phyloP scores from a whole-genome alignment of 805 yeast genomes.

The Yamadazyma takamatsuzukensis region DNA sequence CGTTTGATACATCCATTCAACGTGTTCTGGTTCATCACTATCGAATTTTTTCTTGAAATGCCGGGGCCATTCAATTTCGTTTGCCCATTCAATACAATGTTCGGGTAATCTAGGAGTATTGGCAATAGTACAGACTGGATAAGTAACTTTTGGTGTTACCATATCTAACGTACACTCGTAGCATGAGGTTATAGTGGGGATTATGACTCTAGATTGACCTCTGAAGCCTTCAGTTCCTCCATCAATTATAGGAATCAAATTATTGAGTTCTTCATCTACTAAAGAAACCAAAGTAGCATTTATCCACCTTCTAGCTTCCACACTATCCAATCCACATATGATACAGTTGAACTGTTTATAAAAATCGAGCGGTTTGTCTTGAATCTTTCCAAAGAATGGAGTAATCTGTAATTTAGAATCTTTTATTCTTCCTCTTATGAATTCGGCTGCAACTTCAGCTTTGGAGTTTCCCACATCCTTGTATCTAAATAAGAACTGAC shows the following conservation, averaged over 20 bases:
- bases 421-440: constrained; percentile 45
- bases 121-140: constrained; percentile 92
- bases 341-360: constrained; percentile 68
- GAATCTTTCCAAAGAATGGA: constrained; percentile 63
- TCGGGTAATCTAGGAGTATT: constrained; percentile 92
- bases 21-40: constrained; percentile 64
- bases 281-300: constrained; percentile 63
- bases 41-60: constrained; percentile 52
- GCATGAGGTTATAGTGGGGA: constrained; percentile 84
- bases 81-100: constrained; percentile 91
- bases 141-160: constrained; percentile 59
- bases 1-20: constrained; percentile 55
- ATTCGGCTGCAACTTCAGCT: constrained; percentile 61
- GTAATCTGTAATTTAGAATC: constrained; percentile 38
- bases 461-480: constrained; percentile 63
- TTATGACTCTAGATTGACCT: constrained; percentile 84
- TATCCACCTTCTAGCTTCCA: constrained; percentile 90
- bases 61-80: constrained; percentile 69
- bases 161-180: constrained; percentile 88
- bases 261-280: constrained; percentile 44
- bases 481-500: constrained; percentile 68
- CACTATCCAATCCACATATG: constrained; percentile 83
- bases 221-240: constrained; percentile 95
- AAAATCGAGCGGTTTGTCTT: constrained; percentile 54
- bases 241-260: constrained; percentile 59